Base-by-base conservation (phyloP, 2,329 filamentous ascomycete genomes). In the Scytalidium sp. region DNA sequence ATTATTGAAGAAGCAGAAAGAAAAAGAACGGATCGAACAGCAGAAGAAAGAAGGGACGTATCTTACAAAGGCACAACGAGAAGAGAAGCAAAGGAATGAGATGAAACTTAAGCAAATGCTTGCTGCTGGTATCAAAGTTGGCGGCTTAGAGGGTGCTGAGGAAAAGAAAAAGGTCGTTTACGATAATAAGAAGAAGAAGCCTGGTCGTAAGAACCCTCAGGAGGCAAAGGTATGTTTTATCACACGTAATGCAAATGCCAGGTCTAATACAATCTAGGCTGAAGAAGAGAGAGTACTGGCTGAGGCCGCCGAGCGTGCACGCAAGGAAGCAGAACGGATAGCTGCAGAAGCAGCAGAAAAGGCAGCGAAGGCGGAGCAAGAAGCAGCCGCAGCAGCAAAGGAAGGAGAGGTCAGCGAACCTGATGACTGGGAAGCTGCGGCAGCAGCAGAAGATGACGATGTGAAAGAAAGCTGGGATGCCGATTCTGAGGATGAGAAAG, bases 401-500 rank as follows among this genome's bases (percentile, higher is more conserved):
- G 76, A 80, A 45, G 78, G 75, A 15, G 73, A 78, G 13, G 73
- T 76, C 45, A 85, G 81, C 44, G 84, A 83, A 17, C 68, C 87
- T 21, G 85, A 88, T 15, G 91, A 96, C 68, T 96, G 92, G 92
- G 90, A 97, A 69, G 83, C 85, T 23, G 85, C 89, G 45, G 90
- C 88, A 23, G 88, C 85, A 21, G 88, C 88, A 43, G 82, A 81
- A 10, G 82, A 88, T 21, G 85, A 87, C 15, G 85, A 87, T 52
- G 79, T 96, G 63, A 97, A 97, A 71, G 93, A 97, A 58, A 93
- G 87, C 74, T 97, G 93, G 93, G 93, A 97, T 67, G 91, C 88
- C 27, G 87, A 90, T 48, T 85, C 84, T 2, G 88, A 89, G 44
- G 87, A 89, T 6, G 88, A 91, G 61, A 52, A 62, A 65, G 63